Base-by-base conservation (phyloP, 768 basidiomycete genomes). In the Trametes cubensis region DNA sequence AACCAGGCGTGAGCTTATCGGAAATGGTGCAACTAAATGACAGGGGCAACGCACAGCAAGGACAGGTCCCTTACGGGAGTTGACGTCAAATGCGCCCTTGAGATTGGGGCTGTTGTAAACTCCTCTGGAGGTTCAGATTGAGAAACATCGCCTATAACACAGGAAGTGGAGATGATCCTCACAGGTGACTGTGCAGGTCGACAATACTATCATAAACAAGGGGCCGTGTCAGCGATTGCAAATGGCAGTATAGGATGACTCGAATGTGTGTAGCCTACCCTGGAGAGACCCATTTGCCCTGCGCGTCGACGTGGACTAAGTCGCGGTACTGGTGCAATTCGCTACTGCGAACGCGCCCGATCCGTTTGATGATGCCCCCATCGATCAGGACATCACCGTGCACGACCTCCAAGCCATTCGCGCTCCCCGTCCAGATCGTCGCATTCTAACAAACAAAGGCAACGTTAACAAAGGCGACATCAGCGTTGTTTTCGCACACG, bases 251-350 rank as follows among this genome's bases (percentile, higher is more conserved):
- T 23, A 13, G n/a, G n/a, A 25, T 15, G 41, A 39, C n/a, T n/a
- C 3, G 25, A 44, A 13, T 14, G 7, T 13, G 25, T 25, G 25
- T 14, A 61, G 34, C 62, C 47, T 58, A 76, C 76, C 86, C 92
- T n/a, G 92, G 90, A 0, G 91, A 90, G 13, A 93, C 80, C 91
- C 91, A 94, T 17, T 85, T 79, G 10, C 86, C 87, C 41, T 83
- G 73, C 1, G 83, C 85, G 64, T 95, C 85, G 15, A 92, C 70
- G 28, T 84, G 79, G 13, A 81, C 77, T 18, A 85, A 68, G 15
- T 77, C 71, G 7, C 67, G 53, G 54, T 72, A 61, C 42, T 54
- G 58, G 18, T 54, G 72, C 62, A 69, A 51, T 20, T 64, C 46
- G 6, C 60, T 47, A n/a, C 61, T 50, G 7, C 67, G 65, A 15